These are phyloP conservation scores for Agrocybe chaxingu DNA, from an alignment of 768 basidiomycete genomes.

Conservation along the genomic window DNA sequence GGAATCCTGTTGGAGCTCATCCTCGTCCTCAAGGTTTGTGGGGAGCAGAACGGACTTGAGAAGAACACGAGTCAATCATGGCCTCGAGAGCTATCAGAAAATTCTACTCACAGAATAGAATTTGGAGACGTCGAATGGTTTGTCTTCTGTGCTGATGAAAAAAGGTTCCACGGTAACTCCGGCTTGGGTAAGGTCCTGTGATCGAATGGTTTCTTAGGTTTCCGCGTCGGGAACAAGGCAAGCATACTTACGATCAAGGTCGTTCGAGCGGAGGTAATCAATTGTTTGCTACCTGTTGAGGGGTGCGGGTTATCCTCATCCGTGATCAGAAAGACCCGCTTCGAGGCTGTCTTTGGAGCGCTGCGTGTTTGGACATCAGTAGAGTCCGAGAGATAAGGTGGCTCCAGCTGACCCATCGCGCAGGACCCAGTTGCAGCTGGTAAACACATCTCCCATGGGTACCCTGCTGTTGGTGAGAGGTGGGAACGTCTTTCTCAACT, in stretches of 20 bases:
- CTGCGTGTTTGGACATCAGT: slow-evolving; percentile 31
- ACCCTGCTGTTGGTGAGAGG: slow-evolving; percentile 57
- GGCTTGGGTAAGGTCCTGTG: slow-evolving; percentile 76
- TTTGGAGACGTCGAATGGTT: slow-evolving; percentile 65
- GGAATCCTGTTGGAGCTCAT: slow-evolving; percentile 39
- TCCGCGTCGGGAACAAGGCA: not conserved
- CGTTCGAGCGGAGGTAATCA: slow-evolving; percentile 67
- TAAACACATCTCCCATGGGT: slow-evolving; percentile 87
- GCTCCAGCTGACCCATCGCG: slow-evolving; percentile 68
- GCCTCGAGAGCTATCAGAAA: not conserved
- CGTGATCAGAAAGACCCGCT: slow-evolving; percentile 91
- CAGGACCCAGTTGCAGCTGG: slow-evolving; percentile 85
- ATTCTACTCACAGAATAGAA: slow-evolving; percentile 69
- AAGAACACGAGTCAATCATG: not conserved
- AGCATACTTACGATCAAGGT: slow-evolving; percentile 55
- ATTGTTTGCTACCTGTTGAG: slow-evolving; percentile 50
- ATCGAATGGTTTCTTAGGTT: not conserved
- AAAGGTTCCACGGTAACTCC: slow-evolving; percentile 84
- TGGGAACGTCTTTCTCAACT: slow-evolving; percentile 58
- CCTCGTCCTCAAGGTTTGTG: slow-evolving; percentile 49
- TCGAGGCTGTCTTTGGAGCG: slow-evolving; percentile 85
- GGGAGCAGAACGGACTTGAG: slow-evolving; percentile 60
- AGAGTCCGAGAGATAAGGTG: not conserved
- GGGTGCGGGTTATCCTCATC: slow-evolving; percentile 80
- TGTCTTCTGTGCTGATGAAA: slow-evolving; percentile 72